Percentiles rank a stretch among this genome's conserved stretches.
Conservation (phyloP, 2,329 filamentous ascomycete species). For the Fusarium drepaniforme region DNA sequence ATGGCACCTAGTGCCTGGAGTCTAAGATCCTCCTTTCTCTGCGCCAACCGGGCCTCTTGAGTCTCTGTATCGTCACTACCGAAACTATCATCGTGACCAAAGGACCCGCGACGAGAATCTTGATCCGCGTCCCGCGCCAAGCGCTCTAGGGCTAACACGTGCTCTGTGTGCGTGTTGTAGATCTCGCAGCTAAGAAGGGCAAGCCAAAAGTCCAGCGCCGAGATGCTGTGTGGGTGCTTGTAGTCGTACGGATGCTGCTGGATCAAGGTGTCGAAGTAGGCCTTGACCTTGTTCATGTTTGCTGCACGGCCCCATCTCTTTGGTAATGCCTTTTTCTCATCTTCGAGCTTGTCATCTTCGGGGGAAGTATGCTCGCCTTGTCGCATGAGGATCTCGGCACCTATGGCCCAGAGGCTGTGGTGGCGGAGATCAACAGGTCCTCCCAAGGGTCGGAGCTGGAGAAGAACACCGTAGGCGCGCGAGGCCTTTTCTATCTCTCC, state of each 20-base stretch:
- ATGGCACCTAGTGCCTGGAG: slow-evolving; percentile 69
- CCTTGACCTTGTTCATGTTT: slow-evolving; percentile 59
- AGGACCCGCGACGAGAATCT: slow-evolving; percentile 25
- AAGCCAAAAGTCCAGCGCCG: slow-evolving; percentile 83
- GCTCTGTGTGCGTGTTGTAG: slow-evolving; percentile 76
- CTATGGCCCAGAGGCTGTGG: slow-evolving; percentile 83
- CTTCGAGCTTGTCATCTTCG: slow-evolving; percentile 9
- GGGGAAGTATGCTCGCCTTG: slow-evolving; percentile 53
- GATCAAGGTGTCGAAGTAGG: slow-evolving; percentile 83
- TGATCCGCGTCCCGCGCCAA: slow-evolving; percentile 47
- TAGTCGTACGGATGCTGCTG: slow-evolving; percentile 80
- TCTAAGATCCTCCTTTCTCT: slow-evolving; percentile 55
- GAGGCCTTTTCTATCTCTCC: slow-evolving; percentile 79
- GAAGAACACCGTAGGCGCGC: slow-evolving; percentile 80
- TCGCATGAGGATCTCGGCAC: slow-evolving; percentile 85
- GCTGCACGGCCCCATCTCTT: slow-evolving; percentile 57
- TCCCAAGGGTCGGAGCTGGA: slow-evolving; percentile 62
- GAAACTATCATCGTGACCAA: slow-evolving; percentile 34
- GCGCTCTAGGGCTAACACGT: slow-evolving; percentile 57
- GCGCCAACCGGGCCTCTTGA: slow-evolving; percentile 38
- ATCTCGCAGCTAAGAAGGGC: slow-evolving; percentile 86
- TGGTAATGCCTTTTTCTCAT: not conserved
- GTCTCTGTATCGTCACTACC: slow-evolving; percentile 35
- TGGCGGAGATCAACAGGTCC: slow-evolving; percentile 74
- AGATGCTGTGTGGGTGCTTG: slow-evolving; percentile 68